Conservation (phyloP, 1,139 yeast genomes). For the Sugiyamaella pinicola region DNA sequence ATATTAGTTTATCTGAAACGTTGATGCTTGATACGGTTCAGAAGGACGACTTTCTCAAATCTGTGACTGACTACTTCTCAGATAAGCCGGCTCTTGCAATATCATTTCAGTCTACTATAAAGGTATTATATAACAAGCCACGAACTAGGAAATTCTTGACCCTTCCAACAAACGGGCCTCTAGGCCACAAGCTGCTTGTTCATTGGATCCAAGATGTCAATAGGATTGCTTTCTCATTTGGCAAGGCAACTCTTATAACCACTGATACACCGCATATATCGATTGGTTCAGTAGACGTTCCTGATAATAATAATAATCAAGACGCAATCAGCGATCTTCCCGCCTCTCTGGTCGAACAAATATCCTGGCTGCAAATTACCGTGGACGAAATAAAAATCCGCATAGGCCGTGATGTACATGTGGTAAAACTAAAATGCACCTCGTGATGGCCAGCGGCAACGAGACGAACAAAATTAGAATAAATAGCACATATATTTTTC, state of each 20-base stretch:
- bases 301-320: not conserved
- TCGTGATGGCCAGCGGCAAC: not conserved
- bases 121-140: constrained; percentile 15
- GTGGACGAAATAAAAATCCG: constrained; percentile 26
- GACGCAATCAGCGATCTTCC: not conserved
- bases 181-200: constrained; percentile 2
- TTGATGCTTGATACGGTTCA: constrained; percentile 35
- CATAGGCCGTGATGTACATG: constrained; percentile 30
- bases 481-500: no score
- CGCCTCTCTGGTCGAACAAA: not conserved
- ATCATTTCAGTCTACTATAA: constrained; percentile 5
- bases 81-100: constrained; percentile 8
- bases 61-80: not conserved
- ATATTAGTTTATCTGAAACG: constrained; percentile 41
- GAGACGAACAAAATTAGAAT: no score
- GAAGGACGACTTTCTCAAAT: constrained; percentile 28
- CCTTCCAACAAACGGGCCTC: constrained; percentile 4
- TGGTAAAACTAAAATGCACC: constrained; percentile 10
- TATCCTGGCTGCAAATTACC: constrained; percentile 4
- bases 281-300: constrained; percentile 30
- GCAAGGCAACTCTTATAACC: constrained; percentile 23
- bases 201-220: constrained; percentile 22
- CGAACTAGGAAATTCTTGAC: constrained; percentile 14
- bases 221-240: constrained; percentile 17
- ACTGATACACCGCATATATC: constrained; percentile 32